phyloP scores from a whole-genome alignment of 2,329 filamentous ascomycete genomes.

The Rasamsonia emersonii region DNA sequence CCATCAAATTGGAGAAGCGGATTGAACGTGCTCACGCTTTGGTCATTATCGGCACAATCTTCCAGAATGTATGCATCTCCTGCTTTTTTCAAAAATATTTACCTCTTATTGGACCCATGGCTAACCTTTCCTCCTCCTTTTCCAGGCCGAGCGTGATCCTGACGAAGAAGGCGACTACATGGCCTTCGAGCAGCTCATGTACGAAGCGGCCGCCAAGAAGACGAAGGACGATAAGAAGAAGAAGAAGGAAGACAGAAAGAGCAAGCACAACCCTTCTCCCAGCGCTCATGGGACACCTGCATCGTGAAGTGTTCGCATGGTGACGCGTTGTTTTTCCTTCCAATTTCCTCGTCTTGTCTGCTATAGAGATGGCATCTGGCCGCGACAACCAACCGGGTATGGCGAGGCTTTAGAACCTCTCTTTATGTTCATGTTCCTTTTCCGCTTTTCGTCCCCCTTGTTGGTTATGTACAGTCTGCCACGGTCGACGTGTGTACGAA shows the following conservation, averaged over 20 bases:
- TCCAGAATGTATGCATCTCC: conserved; percentile 59
- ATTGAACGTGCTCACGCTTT: conserved; percentile 86
- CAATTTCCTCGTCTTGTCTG: too few relatives aligned
- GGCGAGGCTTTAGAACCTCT: too few relatives aligned
- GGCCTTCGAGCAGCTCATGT: conserved; percentile 96
- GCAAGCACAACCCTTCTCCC: background rate
- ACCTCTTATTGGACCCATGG: conserved; percentile 2
- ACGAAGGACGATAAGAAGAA: conserved; percentile 71
- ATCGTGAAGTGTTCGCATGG: too few relatives aligned
- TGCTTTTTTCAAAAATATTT: background rate
- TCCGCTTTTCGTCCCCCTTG: too few relatives aligned
- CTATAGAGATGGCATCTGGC: too few relatives aligned
- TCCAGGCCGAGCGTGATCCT: conserved; percentile 72
- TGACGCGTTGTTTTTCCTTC: too few relatives aligned
- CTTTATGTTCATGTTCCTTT: too few relatives aligned
- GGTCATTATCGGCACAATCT: conserved; percentile 80
- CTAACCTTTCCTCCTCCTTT: conserved; percentile 8
- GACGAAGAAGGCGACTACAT: conserved; percentile 99
- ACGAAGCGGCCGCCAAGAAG: conserved; percentile 92
- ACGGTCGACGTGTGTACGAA: too few relatives aligned
- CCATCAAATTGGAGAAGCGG: conserved; percentile 72
- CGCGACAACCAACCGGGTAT: too few relatives aligned
- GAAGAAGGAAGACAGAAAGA: conserved; percentile 45
- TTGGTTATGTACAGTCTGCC: too few relatives aligned
- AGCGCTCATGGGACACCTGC: background rate